These are phyloP conservation scores for Lotus japonicus DNA, from an alignment of 306 rosid genomes.

Conservation along the genomic window DNA sequence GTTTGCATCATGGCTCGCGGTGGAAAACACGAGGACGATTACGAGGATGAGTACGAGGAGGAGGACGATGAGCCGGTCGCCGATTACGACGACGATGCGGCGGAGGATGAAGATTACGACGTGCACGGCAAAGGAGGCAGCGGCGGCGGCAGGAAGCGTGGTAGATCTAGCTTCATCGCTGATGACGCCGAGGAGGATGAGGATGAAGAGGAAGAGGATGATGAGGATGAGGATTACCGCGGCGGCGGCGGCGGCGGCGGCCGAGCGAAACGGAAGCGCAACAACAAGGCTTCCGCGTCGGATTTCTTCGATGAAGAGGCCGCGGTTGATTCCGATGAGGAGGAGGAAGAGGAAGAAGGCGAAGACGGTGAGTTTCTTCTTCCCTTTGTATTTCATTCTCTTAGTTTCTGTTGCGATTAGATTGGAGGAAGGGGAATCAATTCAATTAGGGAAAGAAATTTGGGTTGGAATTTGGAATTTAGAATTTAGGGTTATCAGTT, in stretches of 20 bases:
- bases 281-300: conserved; percentile 44
- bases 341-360: conserved; percentile 89
- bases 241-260: conserved; percentile 37
- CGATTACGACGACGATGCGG: conserved; percentile 56
- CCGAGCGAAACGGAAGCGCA: conserved; percentile 29
- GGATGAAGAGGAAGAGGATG: conserved; percentile 60
- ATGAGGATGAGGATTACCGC: conserved; percentile 40
- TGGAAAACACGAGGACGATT: too few relatives aligned
- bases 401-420: not conserved
- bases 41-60: too few relatives aligned
- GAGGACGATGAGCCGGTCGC: conserved; percentile 44
- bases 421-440: not conserved
- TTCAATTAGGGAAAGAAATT: not conserved
- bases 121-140: conserved; percentile 52
- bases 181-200: conserved; percentile 86
- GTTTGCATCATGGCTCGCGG: too few relatives aligned
- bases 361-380: conserved; percentile 60
- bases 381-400: not conserved
- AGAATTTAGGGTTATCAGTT: not conserved
- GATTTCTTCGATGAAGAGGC: conserved; percentile 75
- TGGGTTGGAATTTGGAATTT: conserved; percentile 10
- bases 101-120: conserved; percentile 41
- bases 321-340: conserved; percentile 68
- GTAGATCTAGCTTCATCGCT: conserved; percentile 56
- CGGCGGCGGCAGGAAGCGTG: conserved; percentile 45